A percentile compares a stretch with the other conserved stretches of the same genome.
Evolutionary conservation across 306 rosid genomes (phyloP).

Genomic region (Quercus parvula): DNA sequence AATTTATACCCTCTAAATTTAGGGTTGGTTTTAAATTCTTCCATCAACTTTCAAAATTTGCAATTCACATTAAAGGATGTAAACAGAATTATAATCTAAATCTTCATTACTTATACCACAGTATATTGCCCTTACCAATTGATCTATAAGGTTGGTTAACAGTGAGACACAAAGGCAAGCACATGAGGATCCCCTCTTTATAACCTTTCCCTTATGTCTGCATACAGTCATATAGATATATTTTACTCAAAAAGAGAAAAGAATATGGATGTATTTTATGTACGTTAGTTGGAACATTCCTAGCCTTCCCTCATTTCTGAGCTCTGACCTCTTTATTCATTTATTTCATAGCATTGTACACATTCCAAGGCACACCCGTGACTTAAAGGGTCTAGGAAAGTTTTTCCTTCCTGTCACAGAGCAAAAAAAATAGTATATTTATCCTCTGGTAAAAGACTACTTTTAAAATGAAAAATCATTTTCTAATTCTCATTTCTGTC

Average conservation of each 20-base stretch:
- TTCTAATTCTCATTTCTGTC: constrained; percentile 18
- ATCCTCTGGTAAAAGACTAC: constrained; percentile 8
- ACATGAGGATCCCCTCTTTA: constrained; percentile 33
- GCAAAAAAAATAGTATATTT: constrained; percentile 11
- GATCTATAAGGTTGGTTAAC: neutral
- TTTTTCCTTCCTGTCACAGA: constrained; percentile 27
- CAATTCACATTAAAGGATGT: too few species aligned
- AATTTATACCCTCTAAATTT: too few species aligned
- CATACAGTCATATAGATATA: too few species aligned
- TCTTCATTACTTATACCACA: too few species aligned
- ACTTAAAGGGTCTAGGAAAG: constrained; percentile 27
- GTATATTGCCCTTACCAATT: constrained; percentile 4
- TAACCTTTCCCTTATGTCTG: neutral
- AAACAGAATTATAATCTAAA: too few species aligned
- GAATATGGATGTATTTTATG: neutral
- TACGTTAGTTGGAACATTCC: constrained; percentile 48
- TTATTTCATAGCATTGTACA: constrained; percentile 25
- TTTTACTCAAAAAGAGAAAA: too few species aligned
- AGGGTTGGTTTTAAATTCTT: too few species aligned
- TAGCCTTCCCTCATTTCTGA: constrained; percentile 35
- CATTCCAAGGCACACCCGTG: constrained; percentile 68
- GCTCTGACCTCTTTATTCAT: constrained; percentile 42
- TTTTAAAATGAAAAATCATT: constrained; percentile 1
- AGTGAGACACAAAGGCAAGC: constrained; percentile 18
- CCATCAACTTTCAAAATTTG: too few species aligned